Evolutionary conservation across 495 filamentous ascomycete genomes (phyloP), one percentile per base, ranked within the genome.

Genomic region (Lichenothelia convexa): DNA sequence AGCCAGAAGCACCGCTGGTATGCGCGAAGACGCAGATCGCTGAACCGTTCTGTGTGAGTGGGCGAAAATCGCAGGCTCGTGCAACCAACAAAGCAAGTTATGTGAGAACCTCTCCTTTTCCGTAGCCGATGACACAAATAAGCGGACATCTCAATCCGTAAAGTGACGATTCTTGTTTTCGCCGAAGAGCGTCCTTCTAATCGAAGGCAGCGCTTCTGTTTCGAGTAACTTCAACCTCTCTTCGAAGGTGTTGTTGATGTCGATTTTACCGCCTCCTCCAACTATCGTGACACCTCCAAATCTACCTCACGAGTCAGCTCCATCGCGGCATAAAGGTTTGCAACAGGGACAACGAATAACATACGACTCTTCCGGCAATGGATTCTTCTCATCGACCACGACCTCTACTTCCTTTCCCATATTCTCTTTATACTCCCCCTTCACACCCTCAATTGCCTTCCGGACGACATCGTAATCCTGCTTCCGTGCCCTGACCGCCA

Each of bases 241-340:
- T 47, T 95, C 91, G 33, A 95, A 75, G 18, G 89, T 95, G 61
- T 99, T 94, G 71, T 93, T 84, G 55, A 99, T 92, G 45, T 92
- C 83, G 56, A 99, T 95, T 67, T 86, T 93, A 51, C 91, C 91
- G 40, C 72, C 66, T 32, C 76, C 72, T 18, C 85, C 83, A 17
- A 91, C 55, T 43, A 95, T 78, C 29, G 63, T 53, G 13, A 94
- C 62, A 43, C 89, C 89, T 39, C 89, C 89, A 36, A 83, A 68
- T 44, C 89, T 97, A 39, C 34, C 37, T 16, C 15, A 36, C 18
- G 21, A 37, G 31, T 19, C 30, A 23, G 7, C 6, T 15, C 33
- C 33, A 40, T 55, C 21, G 24, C 24, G 54, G 46, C 18, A 47
- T 18, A 5, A 20, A 21, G 26, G 34, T 44, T 35, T 18, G 30